Percentiles rank a stretch among this genome's conserved stretches.
Evolutionary conservation across 2,329 filamentous ascomycete species (phyloP).

Genomic region (Bimuria novae-zelandiae): DNA sequence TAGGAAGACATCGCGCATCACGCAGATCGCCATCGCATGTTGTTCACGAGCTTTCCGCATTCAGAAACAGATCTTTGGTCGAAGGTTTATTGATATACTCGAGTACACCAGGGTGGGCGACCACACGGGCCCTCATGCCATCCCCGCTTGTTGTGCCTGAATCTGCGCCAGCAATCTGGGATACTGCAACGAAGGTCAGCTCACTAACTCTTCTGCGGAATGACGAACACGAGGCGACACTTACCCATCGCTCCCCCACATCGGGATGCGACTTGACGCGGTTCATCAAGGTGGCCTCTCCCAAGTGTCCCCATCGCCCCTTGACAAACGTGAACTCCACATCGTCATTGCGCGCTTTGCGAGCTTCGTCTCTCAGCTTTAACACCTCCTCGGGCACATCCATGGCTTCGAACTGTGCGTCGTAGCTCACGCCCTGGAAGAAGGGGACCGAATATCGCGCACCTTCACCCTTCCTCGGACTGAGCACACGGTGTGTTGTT

Average conservation of each 20-base stretch:
- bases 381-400: constrained; percentile 68
- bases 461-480: constrained; percentile 69
- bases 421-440: constrained; percentile 83
- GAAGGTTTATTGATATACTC: neutral
- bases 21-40: neutral
- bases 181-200: constrained; percentile 39
- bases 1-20: neutral
- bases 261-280: constrained; percentile 85
- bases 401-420: constrained; percentile 79
- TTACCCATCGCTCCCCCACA: constrained; percentile 74
- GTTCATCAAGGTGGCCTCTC: constrained; percentile 84
- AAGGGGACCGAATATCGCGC: constrained; percentile 82
- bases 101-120: neutral
- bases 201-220: neutral
- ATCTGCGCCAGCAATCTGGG: constrained; percentile 51
- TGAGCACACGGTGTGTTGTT: constrained; percentile 84
- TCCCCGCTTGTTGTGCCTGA: constrained; percentile 45
- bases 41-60: neutral
- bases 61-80: neutral
- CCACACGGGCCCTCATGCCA: constrained; percentile 8
- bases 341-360: constrained; percentile 65
- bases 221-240: constrained; percentile 14
- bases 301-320: constrained; percentile 69
- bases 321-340: constrained; percentile 85
- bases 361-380: constrained; percentile 64